Evolutionary conservation across 2,329 filamentous ascomycete genomes (phyloP), one percentile per base, ranked within the genome.

Genomic region (Alternaria hordeiaustralica): DNA sequence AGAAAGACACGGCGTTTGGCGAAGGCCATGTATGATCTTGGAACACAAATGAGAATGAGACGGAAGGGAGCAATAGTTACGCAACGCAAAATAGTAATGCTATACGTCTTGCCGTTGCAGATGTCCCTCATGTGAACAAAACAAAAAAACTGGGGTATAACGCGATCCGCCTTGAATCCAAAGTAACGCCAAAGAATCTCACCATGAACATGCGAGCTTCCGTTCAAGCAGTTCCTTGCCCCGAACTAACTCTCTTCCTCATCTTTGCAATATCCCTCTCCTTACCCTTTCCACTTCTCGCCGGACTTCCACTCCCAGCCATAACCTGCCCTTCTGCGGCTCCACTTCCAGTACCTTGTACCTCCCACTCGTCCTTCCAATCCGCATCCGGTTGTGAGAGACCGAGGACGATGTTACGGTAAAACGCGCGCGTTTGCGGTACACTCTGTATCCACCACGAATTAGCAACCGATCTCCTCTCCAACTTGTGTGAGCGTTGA

Each of bases 391-490:
- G 33, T 8, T 51, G 20, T 15, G 6, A 2, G 1, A 63, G 57
- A 5, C 61, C 61, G 6, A 63, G 61, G 11, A 81, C 60, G 3
- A 80, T 58, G 30, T 75, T 75, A 18, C 71, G 65, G 55, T 75
- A 80, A 30, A 75, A 69, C 12, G 71, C 63, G 12, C 79, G 69
- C 6, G 77, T 80, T 62, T 72, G 71, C 2, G 61, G 65, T 21
- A 75, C 64, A 65, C 78, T 80, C 73, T 71, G 41, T 4, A 41
- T 36, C 26, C 18, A 30, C 12, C 41, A 56, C 12, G 25, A 11
- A 41, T 21, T 13, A 44, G 12, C 12, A 41, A 12, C 53, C 36
- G 53, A n/a, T 26, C 21, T 23, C 3, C 18, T 6, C 11, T 28
- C 9, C 21, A 46, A 44, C 23, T 12, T 36, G 15, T n/a, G 7